phyloP scores from a whole-genome alignment of 1,284 basidiomycete genomes.

The Trametes polyzona region DNA sequence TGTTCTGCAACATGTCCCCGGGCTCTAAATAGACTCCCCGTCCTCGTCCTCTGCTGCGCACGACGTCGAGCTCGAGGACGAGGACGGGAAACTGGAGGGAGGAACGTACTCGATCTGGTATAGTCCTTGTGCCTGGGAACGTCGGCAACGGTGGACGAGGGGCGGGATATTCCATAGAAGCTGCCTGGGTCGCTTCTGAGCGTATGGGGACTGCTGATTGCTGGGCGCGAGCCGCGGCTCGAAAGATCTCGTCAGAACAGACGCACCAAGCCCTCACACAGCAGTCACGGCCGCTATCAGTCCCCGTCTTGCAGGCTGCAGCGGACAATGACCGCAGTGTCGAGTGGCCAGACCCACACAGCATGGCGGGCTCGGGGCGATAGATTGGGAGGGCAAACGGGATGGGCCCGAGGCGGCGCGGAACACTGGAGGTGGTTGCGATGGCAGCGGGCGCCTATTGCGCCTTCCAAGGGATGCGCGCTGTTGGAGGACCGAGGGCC shows the following conservation, averaged over 20 bases:
- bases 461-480: neutral
- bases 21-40: neutral
- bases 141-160: slow-evolving; percentile 9
- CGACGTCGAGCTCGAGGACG: slow-evolving; percentile 1
- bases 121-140: slow-evolving; percentile 19
- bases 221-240: slow-evolving; percentile 1
- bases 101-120: slow-evolving; percentile 13
- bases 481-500: neutral
- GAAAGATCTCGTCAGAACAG: slow-evolving; percentile 18
- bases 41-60: slow-evolving; percentile 6
- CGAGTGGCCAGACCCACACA: neutral
- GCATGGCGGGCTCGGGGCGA: neutral
- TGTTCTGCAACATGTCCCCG: neutral
- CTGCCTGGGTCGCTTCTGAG: slow-evolving; percentile 1
- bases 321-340: slow-evolving; percentile 12
- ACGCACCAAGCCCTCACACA: neutral
- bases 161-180: slow-evolving; percentile 17
- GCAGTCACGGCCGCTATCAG: neutral
- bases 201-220: slow-evolving; percentile 1
- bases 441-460: slow-evolving; percentile 8
- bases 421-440: slow-evolving; percentile 10
- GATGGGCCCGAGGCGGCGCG: too few relatives aligned
- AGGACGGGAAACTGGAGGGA: slow-evolving; percentile 7
- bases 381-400: too few relatives aligned
- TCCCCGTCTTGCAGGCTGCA: neutral